Evolutionary conservation across 2,329 filamentous ascomycete genomes (phyloP).

Genomic region (Colletotrichum orbiculare): DNA sequence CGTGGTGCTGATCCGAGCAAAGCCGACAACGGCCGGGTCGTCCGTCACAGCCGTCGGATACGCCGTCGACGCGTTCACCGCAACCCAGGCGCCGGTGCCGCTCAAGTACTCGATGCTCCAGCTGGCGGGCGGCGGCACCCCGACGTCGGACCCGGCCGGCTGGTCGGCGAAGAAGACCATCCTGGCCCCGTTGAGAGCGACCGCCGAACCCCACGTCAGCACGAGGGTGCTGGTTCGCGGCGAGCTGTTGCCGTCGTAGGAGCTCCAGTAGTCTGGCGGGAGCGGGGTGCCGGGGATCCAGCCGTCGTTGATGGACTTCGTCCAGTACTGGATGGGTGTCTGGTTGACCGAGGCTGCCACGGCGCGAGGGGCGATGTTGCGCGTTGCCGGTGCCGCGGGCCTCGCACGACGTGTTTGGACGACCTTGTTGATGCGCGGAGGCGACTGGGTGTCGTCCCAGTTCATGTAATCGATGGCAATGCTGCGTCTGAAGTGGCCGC

Average conservation of each 20-base stretch:
- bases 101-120: constrained; percentile 44
- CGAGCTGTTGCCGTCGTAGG: constrained; percentile 45
- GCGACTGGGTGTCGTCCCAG: constrained; percentile 43
- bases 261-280: constrained; percentile 51
- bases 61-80: constrained; percentile 33
- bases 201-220: constrained; percentile 44
- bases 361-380: constrained; percentile 47
- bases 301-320: constrained; percentile 47
- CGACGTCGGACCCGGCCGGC: constrained; percentile 43
- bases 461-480: constrained; percentile 30
- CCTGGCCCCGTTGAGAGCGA: constrained; percentile 44
- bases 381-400: constrained; percentile 40
- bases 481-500: constrained; percentile 50
- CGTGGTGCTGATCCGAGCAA: constrained; percentile 41
- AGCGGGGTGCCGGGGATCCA: constrained; percentile 45
- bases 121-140: constrained; percentile 44
- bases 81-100: constrained; percentile 36
- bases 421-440: constrained; percentile 44
- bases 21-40: constrained; percentile 42
- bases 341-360: constrained; percentile 39
- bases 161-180: constrained; percentile 47
- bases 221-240: constrained; percentile 44
- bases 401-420: constrained; percentile 43
- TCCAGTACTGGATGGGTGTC: constrained; percentile 52
- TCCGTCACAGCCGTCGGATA: constrained; percentile 44